Evolutionary conservation across 371 early-diverging fungal species (phyloP).

Genomic region (Catenaria anguillulae): DNA sequence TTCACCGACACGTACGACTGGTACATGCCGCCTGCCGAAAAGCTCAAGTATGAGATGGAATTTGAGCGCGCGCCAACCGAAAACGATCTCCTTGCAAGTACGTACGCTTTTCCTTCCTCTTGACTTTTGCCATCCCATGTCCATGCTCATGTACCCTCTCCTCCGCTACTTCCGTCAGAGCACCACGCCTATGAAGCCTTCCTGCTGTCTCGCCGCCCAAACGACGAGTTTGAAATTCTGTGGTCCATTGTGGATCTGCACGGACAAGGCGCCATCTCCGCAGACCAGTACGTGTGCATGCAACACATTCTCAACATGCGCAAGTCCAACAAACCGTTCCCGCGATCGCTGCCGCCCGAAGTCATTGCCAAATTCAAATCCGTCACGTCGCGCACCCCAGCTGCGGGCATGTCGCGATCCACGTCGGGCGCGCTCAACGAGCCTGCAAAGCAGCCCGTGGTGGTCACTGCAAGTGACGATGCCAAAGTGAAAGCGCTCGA

Average conservation of each 20-base stretch:
- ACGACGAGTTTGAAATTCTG: neutral
- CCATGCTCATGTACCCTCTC: no score
- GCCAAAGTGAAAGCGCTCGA: neutral
- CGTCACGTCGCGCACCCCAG: neutral
- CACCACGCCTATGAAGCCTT: neutral
- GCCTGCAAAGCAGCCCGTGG: neutral
- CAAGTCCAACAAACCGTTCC: slow-evolving; percentile 3
- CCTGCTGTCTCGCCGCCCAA: neutral
- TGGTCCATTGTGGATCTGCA: slow-evolving; percentile 2
- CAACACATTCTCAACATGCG: slow-evolving; percentile 1
- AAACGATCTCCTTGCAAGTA: slow-evolving; percentile 1
- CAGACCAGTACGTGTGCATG: slow-evolving; percentile 5
- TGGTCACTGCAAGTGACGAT: neutral
- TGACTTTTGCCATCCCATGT: neutral
- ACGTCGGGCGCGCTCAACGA: neutral
- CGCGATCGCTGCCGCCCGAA: slow-evolving; percentile 1
- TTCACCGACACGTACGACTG: slow-evolving; percentile 6
- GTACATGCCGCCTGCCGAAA: slow-evolving; percentile 3
- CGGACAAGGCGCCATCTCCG: neutral
- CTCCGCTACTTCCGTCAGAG: neutral
- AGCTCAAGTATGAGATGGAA: slow-evolving; percentile 5
- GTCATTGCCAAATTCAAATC: slow-evolving; percentile 1
- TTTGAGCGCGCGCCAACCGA: neutral
- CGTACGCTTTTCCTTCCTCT: neutral
- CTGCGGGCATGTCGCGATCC: neutral